Evolutionary conservation across 2,329 filamentous ascomycete genomes (phyloP).

Genomic region (Trichoderma sp.): DNA sequence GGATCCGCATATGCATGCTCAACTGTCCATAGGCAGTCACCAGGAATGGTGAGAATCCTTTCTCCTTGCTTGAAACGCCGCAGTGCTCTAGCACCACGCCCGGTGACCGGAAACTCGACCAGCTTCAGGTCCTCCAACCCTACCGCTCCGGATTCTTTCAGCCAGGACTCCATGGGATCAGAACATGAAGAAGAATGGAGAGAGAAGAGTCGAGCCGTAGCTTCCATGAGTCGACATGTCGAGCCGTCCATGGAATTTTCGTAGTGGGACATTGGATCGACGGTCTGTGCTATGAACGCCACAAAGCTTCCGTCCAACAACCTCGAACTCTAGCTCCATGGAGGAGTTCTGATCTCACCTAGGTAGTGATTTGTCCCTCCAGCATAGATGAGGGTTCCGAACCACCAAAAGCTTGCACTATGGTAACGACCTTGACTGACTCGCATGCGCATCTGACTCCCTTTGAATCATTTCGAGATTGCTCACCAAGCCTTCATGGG

Average conservation of each 20-base stretch:
- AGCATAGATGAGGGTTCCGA: too few relatives aligned
- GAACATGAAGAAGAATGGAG: background rate
- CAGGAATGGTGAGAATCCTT: conserved; percentile 35
- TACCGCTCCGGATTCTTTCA: conserved; percentile 31
- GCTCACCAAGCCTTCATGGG: too few relatives aligned
- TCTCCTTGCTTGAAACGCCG: conserved; percentile 34
- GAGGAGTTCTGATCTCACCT: too few relatives aligned
- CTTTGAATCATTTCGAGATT: too few relatives aligned
- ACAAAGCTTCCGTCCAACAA: too few relatives aligned
- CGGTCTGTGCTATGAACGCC: too few relatives aligned
- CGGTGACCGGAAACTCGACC: conserved; percentile 33
- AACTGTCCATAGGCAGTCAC: conserved; percentile 33
- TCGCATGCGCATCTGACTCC: too few relatives aligned
- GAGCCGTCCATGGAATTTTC: background rate
- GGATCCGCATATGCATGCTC: conserved; percentile 33
- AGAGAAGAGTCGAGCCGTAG: background rate
- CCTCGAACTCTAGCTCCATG: too few relatives aligned
- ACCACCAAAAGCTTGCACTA: too few relatives aligned
- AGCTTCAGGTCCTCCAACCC: conserved; percentile 34
- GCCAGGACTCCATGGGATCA: conserved; percentile 34
- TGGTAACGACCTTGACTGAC: too few relatives aligned
- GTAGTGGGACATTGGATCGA: background rate
- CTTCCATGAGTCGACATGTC: background rate
- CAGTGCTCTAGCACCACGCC: conserved; percentile 33
- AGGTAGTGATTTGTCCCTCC: too few relatives aligned